Evolutionary conservation across 768 basidiomycete species (phyloP).

Genomic region (Agaricus bisporus): DNA sequence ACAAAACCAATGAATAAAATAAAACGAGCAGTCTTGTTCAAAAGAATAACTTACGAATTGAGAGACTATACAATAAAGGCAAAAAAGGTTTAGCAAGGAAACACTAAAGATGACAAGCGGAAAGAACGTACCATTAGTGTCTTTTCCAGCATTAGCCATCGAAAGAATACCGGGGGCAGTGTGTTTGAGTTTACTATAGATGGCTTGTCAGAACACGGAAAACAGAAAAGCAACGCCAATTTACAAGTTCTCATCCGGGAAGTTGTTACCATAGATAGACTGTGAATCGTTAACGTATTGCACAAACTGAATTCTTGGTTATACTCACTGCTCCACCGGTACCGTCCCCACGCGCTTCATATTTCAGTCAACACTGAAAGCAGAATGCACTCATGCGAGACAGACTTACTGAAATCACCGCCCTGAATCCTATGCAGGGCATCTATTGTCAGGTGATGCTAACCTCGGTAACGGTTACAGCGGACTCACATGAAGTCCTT

Average conservation of each 20-base stretch:
- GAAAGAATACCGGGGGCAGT: constrained; percentile 82
- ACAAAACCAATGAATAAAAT: constrained; percentile 14
- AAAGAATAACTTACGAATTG: constrained; percentile 61
- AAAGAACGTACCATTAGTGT: constrained; percentile 73
- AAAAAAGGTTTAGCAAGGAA: constrained; percentile 7
- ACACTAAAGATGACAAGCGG: neutral
- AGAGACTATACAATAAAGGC: constrained; percentile 45
- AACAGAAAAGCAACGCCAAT: constrained; percentile 15
- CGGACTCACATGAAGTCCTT: constrained; percentile 78
- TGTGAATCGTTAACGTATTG: constrained; percentile 17
- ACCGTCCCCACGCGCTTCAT: constrained; percentile 72
- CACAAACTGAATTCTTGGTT: neutral
- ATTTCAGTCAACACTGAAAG: constrained; percentile 4
- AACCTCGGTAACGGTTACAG: neutral
- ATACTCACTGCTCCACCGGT: constrained; percentile 78
- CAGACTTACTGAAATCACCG: constrained; percentile 87
- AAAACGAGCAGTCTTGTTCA: neutral
- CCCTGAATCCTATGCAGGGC: constrained; percentile 75
- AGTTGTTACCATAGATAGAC: constrained; percentile 89
- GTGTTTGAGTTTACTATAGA: constrained; percentile 86
- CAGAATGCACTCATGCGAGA: neutral
- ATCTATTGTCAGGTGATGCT: neutral
- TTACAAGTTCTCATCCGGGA: constrained; percentile 96
- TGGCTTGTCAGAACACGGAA: neutral
- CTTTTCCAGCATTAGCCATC: constrained; percentile 92